Evolutionary conservation across 2,329 filamentous ascomycete species (phyloP).

Genomic region (Cordyceps militaris): DNA sequence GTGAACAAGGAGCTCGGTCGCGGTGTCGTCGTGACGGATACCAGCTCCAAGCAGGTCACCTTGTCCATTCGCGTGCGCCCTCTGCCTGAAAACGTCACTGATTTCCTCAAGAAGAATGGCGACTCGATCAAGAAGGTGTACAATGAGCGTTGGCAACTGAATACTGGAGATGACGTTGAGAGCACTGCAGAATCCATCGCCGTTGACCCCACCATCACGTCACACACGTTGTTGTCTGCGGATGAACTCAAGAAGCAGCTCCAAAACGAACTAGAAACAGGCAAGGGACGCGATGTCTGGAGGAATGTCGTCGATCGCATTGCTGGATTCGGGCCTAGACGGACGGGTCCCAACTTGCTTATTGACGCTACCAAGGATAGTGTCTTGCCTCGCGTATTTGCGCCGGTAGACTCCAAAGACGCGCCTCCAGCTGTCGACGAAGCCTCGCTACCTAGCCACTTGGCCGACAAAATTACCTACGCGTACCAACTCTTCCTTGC

Average conservation of each 20-base stretch:
- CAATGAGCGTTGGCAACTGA: slow-evolving; percentile 54
- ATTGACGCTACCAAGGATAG: slow-evolving; percentile 72
- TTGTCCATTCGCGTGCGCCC: slow-evolving; percentile 72
- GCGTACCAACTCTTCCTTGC: slow-evolving; percentile 88
- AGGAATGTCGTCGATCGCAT: slow-evolving; percentile 71
- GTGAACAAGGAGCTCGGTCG: slow-evolving; percentile 80
- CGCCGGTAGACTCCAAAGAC: slow-evolving; percentile 26
- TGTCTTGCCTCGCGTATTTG: slow-evolving; percentile 65
- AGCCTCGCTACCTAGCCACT: slow-evolving; percentile 54
- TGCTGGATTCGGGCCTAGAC: slow-evolving; percentile 79
- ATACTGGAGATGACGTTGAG: slow-evolving; percentile 27
- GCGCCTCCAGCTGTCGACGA: slow-evolving; percentile 37
- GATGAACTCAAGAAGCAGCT: slow-evolving; percentile 74
- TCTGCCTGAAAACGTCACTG: slow-evolving; percentile 68
- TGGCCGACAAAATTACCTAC: slow-evolving; percentile 85
- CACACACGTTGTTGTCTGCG: slow-evolving; percentile 56
- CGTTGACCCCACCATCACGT: slow-evolving; percentile 50
- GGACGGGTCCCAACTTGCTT: slow-evolving; percentile 81
- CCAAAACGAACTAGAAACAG: slow-evolving; percentile 57
- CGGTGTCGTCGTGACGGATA: slow-evolving; percentile 68
- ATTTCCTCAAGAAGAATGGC: slow-evolving; percentile 76
- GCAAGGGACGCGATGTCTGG: slow-evolving; percentile 70
- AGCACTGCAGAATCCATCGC: slow-evolving; percentile 35
- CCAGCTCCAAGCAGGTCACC: slow-evolving; percentile 78
- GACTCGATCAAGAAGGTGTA: slow-evolving; percentile 74